phyloP scores from a whole-genome alignment of 768 basidiomycete species.

The Agaricus blazei region DNA sequence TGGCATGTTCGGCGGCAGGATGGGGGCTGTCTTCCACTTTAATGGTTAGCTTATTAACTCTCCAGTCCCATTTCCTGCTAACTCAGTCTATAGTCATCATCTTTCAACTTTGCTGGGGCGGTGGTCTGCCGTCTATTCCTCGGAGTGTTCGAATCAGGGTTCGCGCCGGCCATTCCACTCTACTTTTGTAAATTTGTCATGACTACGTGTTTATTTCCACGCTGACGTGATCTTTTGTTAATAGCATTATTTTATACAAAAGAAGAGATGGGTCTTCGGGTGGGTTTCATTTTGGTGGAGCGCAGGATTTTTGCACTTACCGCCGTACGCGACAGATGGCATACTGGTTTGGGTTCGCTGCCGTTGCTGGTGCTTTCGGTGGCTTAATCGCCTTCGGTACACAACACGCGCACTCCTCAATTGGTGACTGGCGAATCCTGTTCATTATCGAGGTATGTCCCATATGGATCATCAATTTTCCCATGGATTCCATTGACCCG shows the following conservation, averaged over 20 bases:
- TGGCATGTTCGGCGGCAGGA: slow-evolving; percentile 58
- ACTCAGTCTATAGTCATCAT: slow-evolving; percentile 39
- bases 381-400: slow-evolving; percentile 82
- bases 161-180: slow-evolving; percentile 72
- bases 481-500: neutral
- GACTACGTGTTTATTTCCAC: neutral
- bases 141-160: slow-evolving; percentile 76
- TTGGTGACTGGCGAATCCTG: slow-evolving; percentile 56
- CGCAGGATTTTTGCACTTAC: neutral
- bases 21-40: slow-evolving; percentile 77
- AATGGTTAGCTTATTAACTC: slow-evolving; percentile 38
- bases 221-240: neutral
- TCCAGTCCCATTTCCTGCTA: neutral
- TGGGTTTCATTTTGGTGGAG: slow-evolving; percentile 19
- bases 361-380: slow-evolving; percentile 80
- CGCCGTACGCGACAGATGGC: slow-evolving; percentile 41
- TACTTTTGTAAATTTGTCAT: slow-evolving; percentile 58
- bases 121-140: slow-evolving; percentile 54
- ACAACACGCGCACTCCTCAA: slow-evolving; percentile 47
- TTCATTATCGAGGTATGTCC: slow-evolving; percentile 68
- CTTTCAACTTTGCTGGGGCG: slow-evolving; percentile 56
- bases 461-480: neutral
- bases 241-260: slow-evolving; percentile 77
- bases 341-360: slow-evolving; percentile 82
- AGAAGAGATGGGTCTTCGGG: slow-evolving; percentile 64